Evolutionary conservation across 2,329 filamentous ascomycete genomes (phyloP), one percentile per base, ranked within the genome.

Genomic region (Talaromyces sp.): DNA sequence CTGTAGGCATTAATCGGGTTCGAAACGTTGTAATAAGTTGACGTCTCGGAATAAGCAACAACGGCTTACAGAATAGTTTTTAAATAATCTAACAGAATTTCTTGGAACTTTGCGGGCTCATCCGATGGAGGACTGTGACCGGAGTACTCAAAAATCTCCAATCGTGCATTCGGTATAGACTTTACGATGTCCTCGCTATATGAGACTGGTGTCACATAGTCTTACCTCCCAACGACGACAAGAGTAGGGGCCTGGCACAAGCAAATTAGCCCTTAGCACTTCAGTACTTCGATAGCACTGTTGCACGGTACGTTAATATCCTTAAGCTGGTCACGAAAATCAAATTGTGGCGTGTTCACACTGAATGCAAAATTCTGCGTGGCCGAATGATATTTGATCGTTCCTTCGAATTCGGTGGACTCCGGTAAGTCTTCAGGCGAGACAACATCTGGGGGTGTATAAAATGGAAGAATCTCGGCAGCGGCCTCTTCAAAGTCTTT

Each of bases 111-210:
- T 33, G 42, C 42, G 10, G 56, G 56, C 31, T 50, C 56, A 50
- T 57, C 56, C n/a, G 56, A 57, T 12, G 56, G 44, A 33, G 56
- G 56, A 34, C 56, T 57, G 44, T 57, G 56, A 8, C 56, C 56
- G 8, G 56, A 57, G 12, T 47, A 23, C 28, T 57, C 56, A 50
- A 57, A 57, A 27, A 57, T 34, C 28, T 57, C 56, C 42, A 57
- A 33, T 33, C 56, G 50, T 23, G 56, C 16, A 33, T 57, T 18
- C 16, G 56, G 56, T 23, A 57, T 57, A 44, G 14, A 16, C 12
- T 40, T 28, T 5, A 42, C 56, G 28, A 57, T 57, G 7, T 57
- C 56, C 14, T 57, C 14, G 23, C 56, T 57, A 33, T 42, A 30
- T 57, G 56, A 28, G 31, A 57, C 40, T 34, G 56, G 56, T n/a